Base-by-base conservation (phyloP, 441 rosid genomes). In the Capsella rubella region DNA sequence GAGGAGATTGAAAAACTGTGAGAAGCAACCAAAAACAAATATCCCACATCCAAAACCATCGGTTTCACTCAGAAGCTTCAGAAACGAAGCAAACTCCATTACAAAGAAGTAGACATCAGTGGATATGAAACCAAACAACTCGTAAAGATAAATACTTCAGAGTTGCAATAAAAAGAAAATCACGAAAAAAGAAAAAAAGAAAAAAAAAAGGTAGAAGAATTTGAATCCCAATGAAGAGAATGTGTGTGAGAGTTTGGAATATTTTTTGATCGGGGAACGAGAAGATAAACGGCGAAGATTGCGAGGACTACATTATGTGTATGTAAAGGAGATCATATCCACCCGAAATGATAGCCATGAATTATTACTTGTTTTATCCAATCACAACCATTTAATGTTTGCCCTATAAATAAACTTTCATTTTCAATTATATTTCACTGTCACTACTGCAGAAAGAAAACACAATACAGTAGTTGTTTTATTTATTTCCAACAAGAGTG, bases 11-110 rank as follows among this genome's bases (percentile, higher is more conserved):
- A 82, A 42, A 66, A 81, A 52, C 45, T 71, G 82, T 2, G 84
- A 81, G 74, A 83, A 85, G 74, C 85, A 79, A 1, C 85, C 85
- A n/a, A 85, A 75, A 64, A 82, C 79, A 35, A 81, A 67, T 53
- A 83, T 49, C 77, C 85, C 89, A 76, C 71, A 72, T 53, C 80
- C 84, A 34, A 85, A 80, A 3, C 81, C 84, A 70, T 66, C 64
- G 10, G 62, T 67, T 12, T 49, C 50, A 74, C 70, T 51, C 55
- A 83, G 55, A 60, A 80, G 40, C 76, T 82, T 86, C 29, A 86
- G 49, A 31, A 70, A 81, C 1, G 91, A 82, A 58, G 80, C 79
- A 53, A 73, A 49, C 59, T 67, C 89, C 88, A 84, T 84, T 74
- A 74, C 28, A 39, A 71, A 51, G 43, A 14, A 25, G 72, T 14